Conservation (phyloP, 345 rosid genomes). For the Eutrema heterophyllum region DNA sequence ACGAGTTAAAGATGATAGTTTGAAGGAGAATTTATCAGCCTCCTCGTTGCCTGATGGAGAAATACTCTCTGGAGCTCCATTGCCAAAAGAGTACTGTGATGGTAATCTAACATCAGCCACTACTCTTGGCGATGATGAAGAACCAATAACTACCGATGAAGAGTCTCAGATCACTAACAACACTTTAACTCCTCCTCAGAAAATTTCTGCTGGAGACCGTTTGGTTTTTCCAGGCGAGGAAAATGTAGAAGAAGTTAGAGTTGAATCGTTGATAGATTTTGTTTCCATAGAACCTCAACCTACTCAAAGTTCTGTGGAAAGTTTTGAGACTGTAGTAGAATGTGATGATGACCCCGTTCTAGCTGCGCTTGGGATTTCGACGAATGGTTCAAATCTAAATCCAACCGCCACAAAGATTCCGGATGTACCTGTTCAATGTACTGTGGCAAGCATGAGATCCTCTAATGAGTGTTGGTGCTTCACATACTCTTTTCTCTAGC, state of each 20-base stretch:
- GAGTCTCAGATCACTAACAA: background rate
- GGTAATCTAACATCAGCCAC: conserved; percentile 16
- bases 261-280: background rate
- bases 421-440: conserved; percentile 12
- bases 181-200: background rate
- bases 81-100: conserved; percentile 10
- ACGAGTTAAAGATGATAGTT: background rate
- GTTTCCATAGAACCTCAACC: conserved; percentile 13
- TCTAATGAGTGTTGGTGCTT: conserved; percentile 40
- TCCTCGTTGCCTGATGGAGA: conserved; percentile 23
- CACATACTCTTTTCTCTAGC: background rate
- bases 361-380: conserved; percentile 9
- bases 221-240: background rate
- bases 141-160: background rate
- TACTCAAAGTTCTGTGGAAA: conserved; percentile 21
- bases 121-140: background rate
- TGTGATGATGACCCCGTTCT: background rate
- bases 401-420: background rate
- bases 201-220: background rate
- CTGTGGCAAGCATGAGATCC: conserved; percentile 3
- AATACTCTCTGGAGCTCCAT: conserved; percentile 13
- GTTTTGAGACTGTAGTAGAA: conserved; percentile 1
- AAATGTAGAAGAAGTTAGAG: background rate
- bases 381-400: conserved; percentile 7
- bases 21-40: conserved; percentile 16